Base-by-base conservation (phyloP, 1,139 yeast genomes). In the Pichia inconspicua region DNA sequence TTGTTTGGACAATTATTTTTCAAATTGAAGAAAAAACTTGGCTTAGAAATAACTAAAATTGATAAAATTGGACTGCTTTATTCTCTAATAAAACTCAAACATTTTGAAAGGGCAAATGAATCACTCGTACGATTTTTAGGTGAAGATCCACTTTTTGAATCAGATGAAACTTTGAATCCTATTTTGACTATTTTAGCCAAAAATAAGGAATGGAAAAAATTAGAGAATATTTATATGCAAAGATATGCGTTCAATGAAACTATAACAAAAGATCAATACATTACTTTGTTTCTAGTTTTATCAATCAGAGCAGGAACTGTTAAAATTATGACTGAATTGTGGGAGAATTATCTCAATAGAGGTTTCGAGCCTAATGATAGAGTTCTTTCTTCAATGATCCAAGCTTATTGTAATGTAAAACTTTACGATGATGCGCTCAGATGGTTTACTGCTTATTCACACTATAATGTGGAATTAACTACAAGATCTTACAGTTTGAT, bases 201-300 rank as follows among this genome's bases (percentile, higher is more conserved):
- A 40, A 63, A 69, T 15, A 71, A 75, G 40, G 77, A 81, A 54
- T 84, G 89, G 84, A 66, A 66, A 30, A 67, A 74, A 6, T 68
- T 87, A 52, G 84, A 82, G 59, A 58, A 66, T n/a, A 75, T 78
- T 45, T 82, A 86, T 58, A 86, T 84, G 53, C 72, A 70, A 2
- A 68, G 84, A 62, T 75, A 79, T 53, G 82, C 82, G 2, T 66
- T 72, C 27, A 82, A 81, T 1, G 69, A 75, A 40, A 64, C 77
- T 25, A 85, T 89, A 0, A 73, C 74, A 44, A 66, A 75, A 14
- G 61, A 68, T 6, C 89, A 84, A 59, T 85, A 84, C 60, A 73
- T 78, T 4, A 73, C 80, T 35, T 80, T 84, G 5, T 78, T 88
- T 77, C 67, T 70, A 47, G 80, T 88, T 0, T 67, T 86, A 52